phyloP scores from a whole-genome alignment of 805 yeast species.

The Cephaloascus albidus region DNA sequence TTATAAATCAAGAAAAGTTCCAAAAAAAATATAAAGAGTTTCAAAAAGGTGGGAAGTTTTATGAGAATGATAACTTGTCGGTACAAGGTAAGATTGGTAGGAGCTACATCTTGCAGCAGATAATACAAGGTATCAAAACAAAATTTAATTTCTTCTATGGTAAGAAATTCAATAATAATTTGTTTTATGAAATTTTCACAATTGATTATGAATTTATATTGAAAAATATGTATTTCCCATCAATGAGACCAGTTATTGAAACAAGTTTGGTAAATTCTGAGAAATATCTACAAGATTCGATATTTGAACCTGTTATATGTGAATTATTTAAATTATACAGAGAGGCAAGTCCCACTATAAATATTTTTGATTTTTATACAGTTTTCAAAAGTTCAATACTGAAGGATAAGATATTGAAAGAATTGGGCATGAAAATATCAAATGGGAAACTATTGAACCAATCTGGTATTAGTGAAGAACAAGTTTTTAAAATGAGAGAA shows the following conservation, averaged over 20 bases:
- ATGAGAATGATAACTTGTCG: too few species aligned
- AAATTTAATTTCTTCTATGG: too few species aligned
- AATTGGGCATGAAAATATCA: conserved; percentile 3
- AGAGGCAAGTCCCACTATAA: conserved; percentile 66
- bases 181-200: conserved; percentile 34
- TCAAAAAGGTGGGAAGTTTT: too few species aligned
- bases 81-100: too few species aligned
- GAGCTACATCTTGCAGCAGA: too few species aligned
- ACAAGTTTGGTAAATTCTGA: conserved; percentile 32
- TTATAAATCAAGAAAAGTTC: too few species aligned
- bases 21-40: too few species aligned
- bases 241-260: conserved; percentile 28
- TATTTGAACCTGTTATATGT: conserved; percentile 42
- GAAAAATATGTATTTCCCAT: too few species aligned
- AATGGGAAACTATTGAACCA: background rate
- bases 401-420: conserved; percentile 12
- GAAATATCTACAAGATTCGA: conserved; percentile 5
- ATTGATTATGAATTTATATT: conserved; percentile 18
- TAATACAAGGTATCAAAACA: too few species aligned
- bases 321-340: conserved; percentile 61
- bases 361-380: conserved; percentile 56
- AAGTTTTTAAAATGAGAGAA: conserved; percentile 2
- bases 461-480: background rate
- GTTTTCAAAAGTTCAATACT: conserved; percentile 47
- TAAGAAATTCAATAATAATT: too few species aligned